Conservation (phyloP, 768 basidiomycete species). For the Gautieria morchelliformis region DNA sequence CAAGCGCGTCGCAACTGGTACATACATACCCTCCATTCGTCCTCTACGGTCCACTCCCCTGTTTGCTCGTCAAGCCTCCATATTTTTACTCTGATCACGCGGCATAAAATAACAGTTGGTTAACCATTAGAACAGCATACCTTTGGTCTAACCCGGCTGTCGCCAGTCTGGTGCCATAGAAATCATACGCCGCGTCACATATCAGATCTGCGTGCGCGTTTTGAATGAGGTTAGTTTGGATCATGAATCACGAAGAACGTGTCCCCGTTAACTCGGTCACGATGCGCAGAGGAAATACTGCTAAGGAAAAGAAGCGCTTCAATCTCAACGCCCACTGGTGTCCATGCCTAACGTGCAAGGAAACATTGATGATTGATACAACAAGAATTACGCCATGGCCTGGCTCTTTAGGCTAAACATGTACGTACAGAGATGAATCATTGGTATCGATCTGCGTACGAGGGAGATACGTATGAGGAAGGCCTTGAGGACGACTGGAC, state of each 20-base stretch:
- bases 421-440: background rate
- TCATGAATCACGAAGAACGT: constrained; percentile 32
- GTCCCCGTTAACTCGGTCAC: background rate
- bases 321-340: background rate
- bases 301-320: background rate
- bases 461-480: background rate
- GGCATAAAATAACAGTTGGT: constrained; percentile 3
- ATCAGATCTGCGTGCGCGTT: constrained; percentile 74
- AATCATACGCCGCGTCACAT: constrained; percentile 84
- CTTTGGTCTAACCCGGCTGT: constrained; percentile 79
- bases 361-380: no score
- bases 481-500: no score
- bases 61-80: constrained; percentile 70
- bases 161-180: constrained; percentile 75
- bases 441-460: background rate
- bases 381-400: no score
- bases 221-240: constrained; percentile 71
- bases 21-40: constrained; percentile 87
- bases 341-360: background rate
- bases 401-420: background rate
- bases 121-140: constrained; percentile 25
- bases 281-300: background rate
- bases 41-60: constrained; percentile 69
- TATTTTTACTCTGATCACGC: constrained; percentile 59
- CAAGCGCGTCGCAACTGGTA: background rate